Conservation (phyloP, 805 yeast species). For the Ogataea philodendri region DNA sequence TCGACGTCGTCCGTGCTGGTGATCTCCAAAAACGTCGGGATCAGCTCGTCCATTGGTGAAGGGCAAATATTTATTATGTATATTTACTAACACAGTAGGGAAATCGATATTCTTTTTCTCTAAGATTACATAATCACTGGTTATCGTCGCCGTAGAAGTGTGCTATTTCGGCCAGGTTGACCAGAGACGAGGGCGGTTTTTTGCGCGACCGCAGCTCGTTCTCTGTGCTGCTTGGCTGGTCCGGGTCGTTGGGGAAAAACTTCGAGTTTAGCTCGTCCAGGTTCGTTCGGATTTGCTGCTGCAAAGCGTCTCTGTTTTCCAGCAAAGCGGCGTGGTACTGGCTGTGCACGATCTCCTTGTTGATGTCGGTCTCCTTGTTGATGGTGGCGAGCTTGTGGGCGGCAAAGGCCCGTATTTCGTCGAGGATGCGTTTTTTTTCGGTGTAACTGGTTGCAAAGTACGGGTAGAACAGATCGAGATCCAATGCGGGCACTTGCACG, state of each 20-base stretch:
- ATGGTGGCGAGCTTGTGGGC: constrained; percentile 18
- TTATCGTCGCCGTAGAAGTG: constrained; percentile 6
- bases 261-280: constrained; percentile 20
- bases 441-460: constrained; percentile 18
- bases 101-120: neutral
- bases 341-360: constrained; percentile 10
- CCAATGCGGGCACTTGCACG: constrained; percentile 11
- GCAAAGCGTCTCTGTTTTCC: constrained; percentile 24
- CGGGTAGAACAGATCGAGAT: constrained; percentile 15
- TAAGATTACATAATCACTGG: constrained; percentile 3
- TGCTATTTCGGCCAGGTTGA: constrained; percentile 17
- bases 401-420: constrained; percentile 12
- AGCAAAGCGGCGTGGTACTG: constrained; percentile 16
- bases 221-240: too few species aligned
- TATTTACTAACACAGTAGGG: neutral
- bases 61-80: constrained; percentile 9
- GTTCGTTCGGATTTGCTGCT: constrained; percentile 15
- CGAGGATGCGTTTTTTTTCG: constrained; percentile 12
- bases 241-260: too few species aligned
- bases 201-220: constrained; percentile 14
- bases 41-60: constrained; percentile 37
- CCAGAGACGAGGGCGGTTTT: constrained; percentile 12
- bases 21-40: constrained; percentile 77
- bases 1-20: constrained; percentile 70
- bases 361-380: constrained; percentile 9